phyloP scores from a whole-genome alignment of 1,284 basidiomycete genomes.

The Ustilago trichophora region DNA sequence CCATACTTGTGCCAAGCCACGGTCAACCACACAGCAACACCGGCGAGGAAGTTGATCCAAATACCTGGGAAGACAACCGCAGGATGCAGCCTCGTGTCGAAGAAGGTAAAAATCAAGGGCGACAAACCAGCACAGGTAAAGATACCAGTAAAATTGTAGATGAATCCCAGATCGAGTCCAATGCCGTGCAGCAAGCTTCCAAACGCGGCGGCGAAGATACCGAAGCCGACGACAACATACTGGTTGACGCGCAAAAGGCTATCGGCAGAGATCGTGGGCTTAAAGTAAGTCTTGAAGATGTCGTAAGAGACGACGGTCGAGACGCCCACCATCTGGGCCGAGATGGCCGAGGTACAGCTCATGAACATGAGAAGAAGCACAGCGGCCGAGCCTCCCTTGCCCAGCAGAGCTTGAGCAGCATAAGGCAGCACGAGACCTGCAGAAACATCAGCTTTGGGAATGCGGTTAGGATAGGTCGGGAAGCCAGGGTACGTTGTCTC shows the following conservation, averaged over 20 bases:
- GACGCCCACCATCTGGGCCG: conserved; percentile 53
- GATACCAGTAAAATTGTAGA: conserved; percentile 58
- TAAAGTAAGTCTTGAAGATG: conserved; percentile 54
- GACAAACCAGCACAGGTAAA: conserved; percentile 49
- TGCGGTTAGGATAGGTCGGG: conserved; percentile 54
- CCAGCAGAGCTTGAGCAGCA: conserved; percentile 55
- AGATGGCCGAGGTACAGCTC: conserved; percentile 59
- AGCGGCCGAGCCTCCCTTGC: conserved; percentile 52
- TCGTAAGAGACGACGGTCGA: conserved; percentile 52
- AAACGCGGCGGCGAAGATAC: conserved; percentile 60
- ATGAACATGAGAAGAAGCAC: conserved; percentile 61
- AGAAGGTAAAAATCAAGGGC: conserved; percentile 58
- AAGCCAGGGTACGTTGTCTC: conserved; percentile 51
- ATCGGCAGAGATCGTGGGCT: conserved; percentile 37
- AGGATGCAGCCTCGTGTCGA: conserved; percentile 51
- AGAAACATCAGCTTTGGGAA: conserved; percentile 50
- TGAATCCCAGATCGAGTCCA: conserved; percentile 53
- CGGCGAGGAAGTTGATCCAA: conserved; percentile 58
- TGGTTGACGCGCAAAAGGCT: conserved; percentile 55
- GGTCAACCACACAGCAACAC: conserved; percentile 60
- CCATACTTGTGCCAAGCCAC: conserved; percentile 52
- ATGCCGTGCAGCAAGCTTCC: conserved; percentile 56
- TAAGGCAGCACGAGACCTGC: conserved; percentile 58
- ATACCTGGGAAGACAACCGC: conserved; percentile 57
- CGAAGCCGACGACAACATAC: conserved; percentile 56